phyloP scores from a whole-genome alignment of 148 eudicot genomes.

The Rheum nobile region DNA sequence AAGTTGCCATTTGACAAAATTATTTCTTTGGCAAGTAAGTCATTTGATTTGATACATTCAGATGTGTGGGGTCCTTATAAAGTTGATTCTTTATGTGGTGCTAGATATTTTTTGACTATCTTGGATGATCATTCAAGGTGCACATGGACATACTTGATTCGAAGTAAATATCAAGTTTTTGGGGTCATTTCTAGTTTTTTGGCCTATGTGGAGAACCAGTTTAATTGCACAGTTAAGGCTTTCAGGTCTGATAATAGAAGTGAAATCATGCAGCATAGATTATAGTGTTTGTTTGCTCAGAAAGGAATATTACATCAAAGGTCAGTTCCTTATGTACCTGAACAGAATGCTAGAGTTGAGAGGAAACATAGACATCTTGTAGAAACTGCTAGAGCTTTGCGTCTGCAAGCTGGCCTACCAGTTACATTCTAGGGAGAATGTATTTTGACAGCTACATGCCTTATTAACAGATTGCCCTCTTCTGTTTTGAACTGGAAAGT shows the following conservation, averaged over 20 bases:
- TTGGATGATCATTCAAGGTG: too few species aligned
- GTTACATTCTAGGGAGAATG: not conserved
- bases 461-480: not conserved
- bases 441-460: not conserved
- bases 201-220: not conserved
- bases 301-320: not conserved
- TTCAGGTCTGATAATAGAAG: too few species aligned
- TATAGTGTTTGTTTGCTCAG: too few species aligned
- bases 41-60: too few species aligned
- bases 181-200: accelerated
- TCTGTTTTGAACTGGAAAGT: not conserved
- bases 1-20: not conserved
- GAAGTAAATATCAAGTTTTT: not conserved
- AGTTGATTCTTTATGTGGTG: too few species aligned
- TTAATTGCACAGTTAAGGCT: not conserved
- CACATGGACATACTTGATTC: not conserved
- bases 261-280: not conserved
- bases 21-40: not conserved
- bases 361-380: slow-evolving; percentile 9
- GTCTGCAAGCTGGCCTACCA: not conserved
- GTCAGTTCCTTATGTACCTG: not conserved
- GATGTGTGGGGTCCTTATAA: too few species aligned
- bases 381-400: not conserved
- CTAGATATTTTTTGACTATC: too few species aligned
- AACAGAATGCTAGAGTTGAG: slow-evolving; percentile 6